These are phyloP conservation scores for Lolium rigidum DNA, from an alignment of 176 grass and related monocot species.

Conservation along the genomic window DNA sequence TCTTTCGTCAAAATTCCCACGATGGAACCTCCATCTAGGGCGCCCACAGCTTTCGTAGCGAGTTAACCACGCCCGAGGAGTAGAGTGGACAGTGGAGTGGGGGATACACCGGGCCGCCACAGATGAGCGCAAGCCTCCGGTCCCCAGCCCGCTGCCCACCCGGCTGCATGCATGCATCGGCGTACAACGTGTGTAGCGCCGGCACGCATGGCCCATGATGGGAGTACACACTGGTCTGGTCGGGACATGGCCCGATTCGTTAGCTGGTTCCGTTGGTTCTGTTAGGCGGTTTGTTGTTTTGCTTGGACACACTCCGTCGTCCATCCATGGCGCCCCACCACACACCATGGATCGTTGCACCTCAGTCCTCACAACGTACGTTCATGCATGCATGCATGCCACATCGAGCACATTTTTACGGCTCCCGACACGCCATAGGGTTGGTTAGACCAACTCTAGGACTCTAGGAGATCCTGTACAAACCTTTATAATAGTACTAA, in stretches of 20 bases:
- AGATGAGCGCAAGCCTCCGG: no score
- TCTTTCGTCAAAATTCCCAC: no score
- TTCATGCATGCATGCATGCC: background rate
- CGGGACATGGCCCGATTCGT: constrained; percentile 1
- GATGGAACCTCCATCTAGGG: background rate
- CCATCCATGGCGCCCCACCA: constrained; percentile 2
- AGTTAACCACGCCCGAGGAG: no score
- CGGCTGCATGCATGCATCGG: background rate
- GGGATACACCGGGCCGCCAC: no score
- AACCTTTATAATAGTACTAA: no score
- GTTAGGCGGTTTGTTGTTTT: constrained; percentile 40
- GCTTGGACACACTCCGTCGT: constrained; percentile 32
- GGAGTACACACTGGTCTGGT: constrained; percentile 26
- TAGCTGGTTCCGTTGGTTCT: constrained; percentile 16
- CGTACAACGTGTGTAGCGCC: background rate
- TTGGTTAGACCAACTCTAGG: no score
- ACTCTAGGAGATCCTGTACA: no score
- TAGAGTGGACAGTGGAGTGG: no score
- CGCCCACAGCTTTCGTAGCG: no score
- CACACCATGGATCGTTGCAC: background rate
- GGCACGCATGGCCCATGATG: constrained; percentile 7
- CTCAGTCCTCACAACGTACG: background rate
- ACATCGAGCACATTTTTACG: no score
- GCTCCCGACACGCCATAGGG: no score
- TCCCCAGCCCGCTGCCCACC: no score